Evolutionary conservation across 1,284 basidiomycete genomes (phyloP), one percentile per base, ranked within the genome.

Genomic region (Phaffia rhodozyma): DNA sequence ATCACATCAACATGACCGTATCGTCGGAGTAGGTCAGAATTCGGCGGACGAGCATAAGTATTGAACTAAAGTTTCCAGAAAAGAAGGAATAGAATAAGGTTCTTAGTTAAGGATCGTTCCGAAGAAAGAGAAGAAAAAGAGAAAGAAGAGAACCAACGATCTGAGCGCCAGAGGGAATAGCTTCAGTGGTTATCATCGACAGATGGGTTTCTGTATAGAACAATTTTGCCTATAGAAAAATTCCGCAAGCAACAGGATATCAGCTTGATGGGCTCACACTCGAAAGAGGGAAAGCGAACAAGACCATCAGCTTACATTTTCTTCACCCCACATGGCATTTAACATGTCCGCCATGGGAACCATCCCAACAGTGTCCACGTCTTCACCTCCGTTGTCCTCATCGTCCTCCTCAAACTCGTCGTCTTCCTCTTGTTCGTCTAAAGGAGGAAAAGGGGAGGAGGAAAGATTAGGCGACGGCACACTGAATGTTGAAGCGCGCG

Each of bases 301-400:
- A 32, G 23, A 21, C 23, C 20, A 18, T 27, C 1, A 38, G 0
- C 83, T 66, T 69, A 90, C 92, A 69, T 96, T 97, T 75, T 91
- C 87, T 38, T 81, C 82, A n/a, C 83, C 86, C 73, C 84, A 90
- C 62, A 84, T 83, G 6, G 92, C 92, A 70, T 94, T 96, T 58
- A 94, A 79, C 80, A 97, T 86, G 75, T 97, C 94, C 1, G 94
- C 96, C 80, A 98, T 86, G 0, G 94, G 94, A 1, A 97, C 88
- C 92, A 98, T 96, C 0, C 89, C 85, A 13, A 91, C 85, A 68
- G 89, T 84, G 1, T 82, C 79, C 1, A 84, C 77, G 63, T 86
- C 82, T 59, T 84, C 84, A 3, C 76, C 79, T 13, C 84, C 84
- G 16, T 84, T 82, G 4, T 84, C 83, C 1, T 82, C 72, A 18